A percentile compares a stretch with the other conserved stretches of the same genome.
phyloP scores from a whole-genome alignment of 192 early-diverging fungal genomes.

The Dissophora ornata region DNA sequence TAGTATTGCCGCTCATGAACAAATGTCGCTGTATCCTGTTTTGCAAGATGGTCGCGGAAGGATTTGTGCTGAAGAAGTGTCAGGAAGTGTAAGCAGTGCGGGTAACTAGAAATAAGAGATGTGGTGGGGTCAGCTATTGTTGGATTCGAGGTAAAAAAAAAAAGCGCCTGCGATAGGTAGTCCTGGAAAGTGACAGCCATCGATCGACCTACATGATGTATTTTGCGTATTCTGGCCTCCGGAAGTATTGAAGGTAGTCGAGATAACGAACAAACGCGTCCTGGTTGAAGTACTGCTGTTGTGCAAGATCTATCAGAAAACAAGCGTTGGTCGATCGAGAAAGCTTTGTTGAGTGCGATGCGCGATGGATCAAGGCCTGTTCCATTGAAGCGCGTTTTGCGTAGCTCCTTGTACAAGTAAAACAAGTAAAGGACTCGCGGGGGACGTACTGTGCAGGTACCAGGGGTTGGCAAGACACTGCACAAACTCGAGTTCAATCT shows the following conservation, averaged over 20 bases:
- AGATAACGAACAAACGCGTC: slow-evolving; percentile 90
- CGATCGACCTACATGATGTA: slow-evolving; percentile 77
- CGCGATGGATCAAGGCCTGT: too few species aligned
- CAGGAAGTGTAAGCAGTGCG: slow-evolving; percentile 87
- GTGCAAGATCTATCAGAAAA: slow-evolving; percentile 74
- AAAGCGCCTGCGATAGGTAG: not conserved
- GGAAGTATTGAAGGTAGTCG: slow-evolving; percentile 92
- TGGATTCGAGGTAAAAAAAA: not conserved
- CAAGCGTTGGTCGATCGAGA: too few species aligned
- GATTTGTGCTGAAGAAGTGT: slow-evolving; percentile 83
- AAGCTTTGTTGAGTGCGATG: not conserved
- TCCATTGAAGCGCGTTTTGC: too few species aligned
- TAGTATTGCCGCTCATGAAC: slow-evolving; percentile 85
- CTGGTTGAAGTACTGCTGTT: slow-evolving; percentile 87
- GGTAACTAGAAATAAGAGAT: slow-evolving; percentile 79
- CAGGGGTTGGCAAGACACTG: slow-evolving; percentile 94
- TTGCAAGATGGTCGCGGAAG: slow-evolving; percentile 83
- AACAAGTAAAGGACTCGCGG: too few species aligned
- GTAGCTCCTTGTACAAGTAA: too few species aligned
- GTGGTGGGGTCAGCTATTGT: too few species aligned
- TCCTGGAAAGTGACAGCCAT: not conserved
- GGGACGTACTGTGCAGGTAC: slow-evolving; percentile 88
- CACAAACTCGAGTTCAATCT: slow-evolving; percentile 95
- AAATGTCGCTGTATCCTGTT: slow-evolving; percentile 75
- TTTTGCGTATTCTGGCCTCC: slow-evolving; percentile 89